Percentiles rank a stretch among this genome's conserved stretches.
phyloP scores from a whole-genome alignment of 2,329 filamentous ascomycete species.

The Chrysoporthe puriensis region DNA sequence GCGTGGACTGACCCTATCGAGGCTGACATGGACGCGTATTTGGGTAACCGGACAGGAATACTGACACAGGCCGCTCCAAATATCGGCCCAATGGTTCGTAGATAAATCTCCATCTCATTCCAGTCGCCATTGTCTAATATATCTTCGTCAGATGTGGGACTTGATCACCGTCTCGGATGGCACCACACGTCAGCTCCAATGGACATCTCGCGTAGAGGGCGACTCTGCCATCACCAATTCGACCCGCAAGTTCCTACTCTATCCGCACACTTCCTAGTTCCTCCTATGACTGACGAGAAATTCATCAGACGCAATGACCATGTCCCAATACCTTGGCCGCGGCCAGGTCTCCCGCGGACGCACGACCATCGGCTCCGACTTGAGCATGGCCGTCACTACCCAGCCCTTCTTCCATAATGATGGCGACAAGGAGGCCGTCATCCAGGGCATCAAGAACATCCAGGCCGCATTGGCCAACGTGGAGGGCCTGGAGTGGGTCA shows the following conservation, averaged over 20 bases:
- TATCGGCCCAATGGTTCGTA: constrained; percentile 56
- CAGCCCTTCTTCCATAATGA: constrained; percentile 63
- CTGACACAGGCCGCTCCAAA: constrained; percentile 68
- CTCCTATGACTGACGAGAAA: not conserved
- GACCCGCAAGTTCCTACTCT: constrained; percentile 28
- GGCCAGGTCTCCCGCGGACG: constrained; percentile 65
- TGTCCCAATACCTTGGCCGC: constrained; percentile 66
- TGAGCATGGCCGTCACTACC: constrained; percentile 62
- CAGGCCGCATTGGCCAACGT: constrained; percentile 57
- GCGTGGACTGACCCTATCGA: constrained; percentile 56
- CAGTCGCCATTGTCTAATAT: not conserved
- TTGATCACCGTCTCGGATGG: constrained; percentile 61
- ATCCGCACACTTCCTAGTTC: not conserved
- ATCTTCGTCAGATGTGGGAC: constrained; percentile 50
- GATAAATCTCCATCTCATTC: not conserved
- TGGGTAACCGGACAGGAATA: constrained; percentile 58
- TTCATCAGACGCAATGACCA: constrained; percentile 51
- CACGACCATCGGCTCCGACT: constrained; percentile 60
- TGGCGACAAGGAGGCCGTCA: constrained; percentile 66
- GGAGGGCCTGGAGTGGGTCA: constrained; percentile 58
- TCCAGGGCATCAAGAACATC: constrained; percentile 65
- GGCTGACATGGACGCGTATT: constrained; percentile 48
- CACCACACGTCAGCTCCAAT: constrained; percentile 66
- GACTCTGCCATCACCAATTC: constrained; percentile 34
- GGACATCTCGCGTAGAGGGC: constrained; percentile 57